Evolutionary conservation across 176 grass and related monocot genomes (phyloP).

Genomic region (Poa pratensis): DNA sequence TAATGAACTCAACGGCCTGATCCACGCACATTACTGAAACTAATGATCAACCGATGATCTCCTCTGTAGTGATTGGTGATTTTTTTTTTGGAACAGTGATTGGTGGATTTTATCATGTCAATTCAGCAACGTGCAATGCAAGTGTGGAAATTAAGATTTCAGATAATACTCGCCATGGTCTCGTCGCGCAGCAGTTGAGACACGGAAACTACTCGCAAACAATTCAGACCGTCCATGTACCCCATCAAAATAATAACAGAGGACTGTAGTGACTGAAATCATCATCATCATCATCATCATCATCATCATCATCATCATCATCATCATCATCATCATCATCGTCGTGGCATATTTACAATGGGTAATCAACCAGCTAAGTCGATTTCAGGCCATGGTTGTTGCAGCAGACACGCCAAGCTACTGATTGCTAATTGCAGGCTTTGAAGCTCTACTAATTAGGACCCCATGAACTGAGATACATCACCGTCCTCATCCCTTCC

Average conservation of each 20-base stretch:
- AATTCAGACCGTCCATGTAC: neutral
- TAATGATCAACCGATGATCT: neutral
- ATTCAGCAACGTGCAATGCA: neutral
- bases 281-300: constrained; percentile 12
- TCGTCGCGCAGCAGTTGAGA: neutral
- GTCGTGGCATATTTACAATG: neutral
- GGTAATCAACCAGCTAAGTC: neutral
- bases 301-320: no score
- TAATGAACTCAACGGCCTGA: neutral
- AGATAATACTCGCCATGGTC: neutral
- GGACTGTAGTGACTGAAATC: neutral
- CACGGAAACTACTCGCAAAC: neutral
- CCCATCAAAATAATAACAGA: neutral
- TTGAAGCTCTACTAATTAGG: constrained; percentile 41
- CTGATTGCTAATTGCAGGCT: no score
- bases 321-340: constrained; percentile 17
- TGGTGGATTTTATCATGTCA: neutral
- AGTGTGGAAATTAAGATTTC: neutral
- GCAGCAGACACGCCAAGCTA: neutral
- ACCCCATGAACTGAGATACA: constrained; percentile 72
- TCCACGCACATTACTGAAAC: neutral
- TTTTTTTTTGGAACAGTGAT: no score
- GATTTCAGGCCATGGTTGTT: neutral
- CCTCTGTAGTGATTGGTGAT: neutral
- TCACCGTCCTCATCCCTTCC: constrained; percentile 59